Percentiles rank a stretch among this genome's conserved stretches.
Conservation (phyloP, 441 rosid genomes). For the Jatropha podagrica region DNA sequence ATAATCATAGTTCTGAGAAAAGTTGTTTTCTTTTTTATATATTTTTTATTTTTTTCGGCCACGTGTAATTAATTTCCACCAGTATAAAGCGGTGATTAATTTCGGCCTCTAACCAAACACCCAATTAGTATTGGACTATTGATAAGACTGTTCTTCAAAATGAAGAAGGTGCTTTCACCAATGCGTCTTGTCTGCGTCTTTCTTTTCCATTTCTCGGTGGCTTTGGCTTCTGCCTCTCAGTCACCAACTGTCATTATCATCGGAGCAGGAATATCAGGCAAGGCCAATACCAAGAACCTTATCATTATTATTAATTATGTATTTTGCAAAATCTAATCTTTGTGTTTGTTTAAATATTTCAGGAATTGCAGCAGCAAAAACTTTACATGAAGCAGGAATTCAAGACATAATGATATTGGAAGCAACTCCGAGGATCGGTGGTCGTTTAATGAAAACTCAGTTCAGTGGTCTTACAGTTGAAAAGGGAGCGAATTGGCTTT, state of each 20-base stretch:
- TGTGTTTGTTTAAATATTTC: not conserved
- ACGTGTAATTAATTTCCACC: too few relatives aligned
- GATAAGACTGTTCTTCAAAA: too few relatives aligned
- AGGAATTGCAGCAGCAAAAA: constrained; percentile 35
- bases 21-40: too few relatives aligned
- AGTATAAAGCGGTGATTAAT: not conserved
- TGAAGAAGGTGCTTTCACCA: not conserved
- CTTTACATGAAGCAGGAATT: constrained; percentile 27
- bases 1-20: too few relatives aligned
- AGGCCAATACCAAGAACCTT: not conserved
- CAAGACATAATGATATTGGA: constrained; percentile 22
- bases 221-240: not conserved
- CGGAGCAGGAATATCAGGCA: constrained; percentile 31
- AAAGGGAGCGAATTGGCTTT: constrained; percentile 33
- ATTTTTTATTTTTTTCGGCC: too few relatives aligned
- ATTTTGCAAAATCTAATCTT: too few relatives aligned
- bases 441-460: constrained; percentile 18
- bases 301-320: too few relatives aligned
- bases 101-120: not conserved
- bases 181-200: constrained; percentile 6
- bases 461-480: constrained; percentile 25
- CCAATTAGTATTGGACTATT: too few relatives aligned
- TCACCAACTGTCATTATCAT: constrained; percentile 20
- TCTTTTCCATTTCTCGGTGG: constrained; percentile 1
- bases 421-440: constrained; percentile 23